Base-by-base conservation (phyloP, 108 stramenopile species). In the Skeletonema potamos region DNA sequence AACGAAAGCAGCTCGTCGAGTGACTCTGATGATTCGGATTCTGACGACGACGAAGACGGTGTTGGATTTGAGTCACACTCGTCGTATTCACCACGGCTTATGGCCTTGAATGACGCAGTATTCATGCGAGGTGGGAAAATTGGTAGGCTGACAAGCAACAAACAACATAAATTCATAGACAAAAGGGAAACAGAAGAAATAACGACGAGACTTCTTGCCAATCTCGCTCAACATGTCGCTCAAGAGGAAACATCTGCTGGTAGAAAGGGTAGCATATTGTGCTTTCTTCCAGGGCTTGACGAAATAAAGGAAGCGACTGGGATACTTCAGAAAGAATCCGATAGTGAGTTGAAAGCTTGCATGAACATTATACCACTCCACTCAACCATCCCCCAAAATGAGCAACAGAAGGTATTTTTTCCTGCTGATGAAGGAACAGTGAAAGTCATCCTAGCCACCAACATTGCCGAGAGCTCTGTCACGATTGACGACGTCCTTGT, bases 401-500 rank as follows among this genome's bases (percentile, higher is more conserved):
- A 98, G 92, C 98, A 99, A 69, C 95, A 94, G 20, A 89, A 96
- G 32, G 97, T 99, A 48, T 99, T 99, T 69, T 94, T 96, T 43
- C 96, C 97, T 3, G 96, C 98, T 18, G 96, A 96, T 15, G 33
- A 76, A 11, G 96, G 97, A 8, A 70, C 95, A 2, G 84, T 97
- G 15, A 98, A 97, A 72, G 88, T 90, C 32, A 89, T 99, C 12
- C 86, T 99, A 9, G 97, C 99, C 7, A 99, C 98, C 6, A 99
- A 99, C 68, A 98, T 99, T 68, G 98, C 98, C 34, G 98, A 99
- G 72, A 96, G 96, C 9, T 96, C 95, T 11, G 72, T 99, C 54
- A 99, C 98, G 27, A 97, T 99, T 62, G 98, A 99, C 77, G 98
- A 97, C 6, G 96, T 99, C 46, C 94, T 96, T 79, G 97, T 97